Evolutionary conservation across 768 basidiomycete genomes (phyloP), one percentile per base, ranked within the genome.

Genomic region (Coprinellus aureogranulatus): DNA sequence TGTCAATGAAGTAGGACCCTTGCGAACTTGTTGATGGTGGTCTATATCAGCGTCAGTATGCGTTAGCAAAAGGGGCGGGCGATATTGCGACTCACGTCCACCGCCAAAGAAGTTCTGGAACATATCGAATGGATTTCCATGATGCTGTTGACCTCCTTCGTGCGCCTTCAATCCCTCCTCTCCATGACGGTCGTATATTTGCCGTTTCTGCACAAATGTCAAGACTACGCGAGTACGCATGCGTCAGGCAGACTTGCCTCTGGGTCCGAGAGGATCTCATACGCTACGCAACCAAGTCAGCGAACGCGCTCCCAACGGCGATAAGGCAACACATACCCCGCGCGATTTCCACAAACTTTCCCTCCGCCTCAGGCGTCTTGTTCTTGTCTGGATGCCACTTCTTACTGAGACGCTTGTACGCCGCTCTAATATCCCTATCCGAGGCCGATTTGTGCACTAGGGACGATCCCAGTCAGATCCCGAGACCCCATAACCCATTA

Each of bases 301-400:
- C 31, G n/a, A 48, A 20, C 26, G 30, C 16, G 27, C 28, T 42
- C 11, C 49, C 20, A 48, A 44, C 25, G 23, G 23, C 6, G 26
- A 18, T 23, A 23, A 26, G 23, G 34, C 28, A 2, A 6, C 20
- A 70, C 83, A 60, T 65, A 94, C 94, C 94, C 65, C 88, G 85
- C 20, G 94, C 89, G 66, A 97, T 88, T 61, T 96, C 88, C 22
- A 97, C 92, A 69, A 98, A 98, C 68, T 81, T 89, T 55, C 83
- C 83, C 66, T 94, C 88, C 12, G 94, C 90, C 2, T 77, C 86
- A 54, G 86, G 81, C 16, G 90, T 90, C 65, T 88, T 89, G 72
- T 95, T 97, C 78, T 96, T 97, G 79, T 99, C 96, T 0, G 96
- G 96, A 67, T 98, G 95, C 55, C 82, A 93, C 74, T 87, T 92